phyloP scores from a whole-genome alignment of 179 eudicot species.

The Carnegiea gigantea region DNA sequence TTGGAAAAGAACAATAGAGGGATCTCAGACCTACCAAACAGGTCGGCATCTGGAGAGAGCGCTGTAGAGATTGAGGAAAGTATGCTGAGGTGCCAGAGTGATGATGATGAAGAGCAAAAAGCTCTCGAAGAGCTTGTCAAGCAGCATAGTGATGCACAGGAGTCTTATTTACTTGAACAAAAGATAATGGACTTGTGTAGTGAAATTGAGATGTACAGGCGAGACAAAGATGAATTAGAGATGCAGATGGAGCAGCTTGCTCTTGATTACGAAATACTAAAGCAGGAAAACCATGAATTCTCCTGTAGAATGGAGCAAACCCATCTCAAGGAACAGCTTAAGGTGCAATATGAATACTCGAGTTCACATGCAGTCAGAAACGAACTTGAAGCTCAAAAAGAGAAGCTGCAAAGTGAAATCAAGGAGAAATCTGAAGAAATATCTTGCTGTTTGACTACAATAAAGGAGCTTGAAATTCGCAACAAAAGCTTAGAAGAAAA shows the following conservation, averaged over 20 bases:
- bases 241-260: slow-evolving; percentile 97
- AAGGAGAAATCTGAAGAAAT: slow-evolving; percentile 49
- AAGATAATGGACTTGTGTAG: slow-evolving; percentile 69
- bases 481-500: slow-evolving; percentile 49
- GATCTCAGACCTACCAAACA: slow-evolving; percentile 32
- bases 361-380: slow-evolving; percentile 45
- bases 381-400: slow-evolving; percentile 56
- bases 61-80: slow-evolving; percentile 38
- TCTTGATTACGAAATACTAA: slow-evolving; percentile 87
- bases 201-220: slow-evolving; percentile 71
- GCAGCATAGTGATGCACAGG: slow-evolving; percentile 68
- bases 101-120: slow-evolving; percentile 74
- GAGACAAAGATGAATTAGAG: slow-evolving; percentile 92
- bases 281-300: slow-evolving; percentile 88
- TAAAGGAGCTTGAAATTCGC: slow-evolving; percentile 53
- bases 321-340: slow-evolving; percentile 77
- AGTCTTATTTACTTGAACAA: slow-evolving; percentile 61
- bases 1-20: slow-evolving; percentile 60
- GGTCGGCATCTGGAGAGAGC: slow-evolving; percentile 31
- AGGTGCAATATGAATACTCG: slow-evolving; percentile 80
- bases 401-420: slow-evolving; percentile 62
- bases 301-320: slow-evolving; percentile 73
- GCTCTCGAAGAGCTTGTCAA: slow-evolving; percentile 81
- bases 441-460: slow-evolving; percentile 42
- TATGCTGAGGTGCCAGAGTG: slow-evolving; percentile 38